phyloP scores from a whole-genome alignment of 306 rosid genomes.

The Alnus glutinosa region DNA sequence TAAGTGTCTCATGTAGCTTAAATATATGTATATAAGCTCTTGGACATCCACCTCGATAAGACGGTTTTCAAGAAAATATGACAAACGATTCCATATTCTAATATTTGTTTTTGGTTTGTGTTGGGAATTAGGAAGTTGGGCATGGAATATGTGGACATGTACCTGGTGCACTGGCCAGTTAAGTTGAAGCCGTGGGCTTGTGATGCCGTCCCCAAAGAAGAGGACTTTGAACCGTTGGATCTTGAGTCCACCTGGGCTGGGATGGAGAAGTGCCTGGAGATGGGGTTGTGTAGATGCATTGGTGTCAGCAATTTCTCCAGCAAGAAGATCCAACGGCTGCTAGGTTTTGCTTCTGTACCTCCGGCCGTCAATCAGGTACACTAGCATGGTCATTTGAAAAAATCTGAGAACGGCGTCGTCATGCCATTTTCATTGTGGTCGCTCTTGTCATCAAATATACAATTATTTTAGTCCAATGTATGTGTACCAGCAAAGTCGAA shows the following conservation, averaged over 20 bases:
- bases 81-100: not conserved
- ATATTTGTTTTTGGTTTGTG: not conserved
- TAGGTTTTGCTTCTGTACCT: slow-evolving; percentile 61
- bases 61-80: no score
- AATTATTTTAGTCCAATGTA: not conserved
- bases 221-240: slow-evolving; percentile 72
- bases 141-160: slow-evolving; percentile 85
- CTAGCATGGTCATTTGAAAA: not conserved
- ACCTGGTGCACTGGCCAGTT: slow-evolving; percentile 93
- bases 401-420: no score
- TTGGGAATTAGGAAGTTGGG: slow-evolving; percentile 56
- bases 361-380: slow-evolving; percentile 83
- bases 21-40: no score
- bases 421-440: not conserved
- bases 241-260: slow-evolving; percentile 74
- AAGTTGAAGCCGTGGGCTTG: slow-evolving; percentile 82
- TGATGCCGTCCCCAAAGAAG: slow-evolving; percentile 69
- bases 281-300: slow-evolving; percentile 77
- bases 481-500: not conserved
- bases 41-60: no score
- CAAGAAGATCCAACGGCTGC: slow-evolving; percentile 54
- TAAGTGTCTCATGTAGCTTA: no score
- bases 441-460: not conserved
- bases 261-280: slow-evolving; percentile 78
- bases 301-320: slow-evolving; percentile 93